Percentiles rank a stretch among this genome's conserved stretches.
These are phyloP conservation scores for Pyrenophora seminiperda DNA, from an alignment of 2,329 filamentous ascomycete genomes.

Conservation along the genomic window DNA sequence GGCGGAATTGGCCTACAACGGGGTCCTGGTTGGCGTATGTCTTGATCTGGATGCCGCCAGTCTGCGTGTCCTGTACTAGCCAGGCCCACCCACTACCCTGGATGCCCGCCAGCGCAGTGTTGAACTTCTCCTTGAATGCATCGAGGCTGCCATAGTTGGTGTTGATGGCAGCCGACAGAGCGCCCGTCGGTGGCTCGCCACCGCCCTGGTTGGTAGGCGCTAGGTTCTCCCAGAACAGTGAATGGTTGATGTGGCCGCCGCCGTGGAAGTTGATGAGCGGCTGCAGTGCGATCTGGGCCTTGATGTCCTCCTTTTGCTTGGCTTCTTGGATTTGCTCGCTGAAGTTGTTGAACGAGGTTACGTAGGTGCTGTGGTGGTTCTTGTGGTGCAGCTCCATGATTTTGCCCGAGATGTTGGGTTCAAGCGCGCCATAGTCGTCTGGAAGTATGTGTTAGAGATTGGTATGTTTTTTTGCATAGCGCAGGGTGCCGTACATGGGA, in stretches of 20 bases:
- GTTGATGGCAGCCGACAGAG: slow-evolving; percentile 63
- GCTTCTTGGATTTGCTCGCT: slow-evolving; percentile 71
- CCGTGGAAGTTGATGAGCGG: slow-evolving; percentile 70
- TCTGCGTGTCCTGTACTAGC: slow-evolving; percentile 67
- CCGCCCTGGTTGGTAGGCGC: slow-evolving; percentile 70
- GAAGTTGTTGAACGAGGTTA: slow-evolving; percentile 84
- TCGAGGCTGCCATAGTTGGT: slow-evolving; percentile 64
- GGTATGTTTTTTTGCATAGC: neutral
- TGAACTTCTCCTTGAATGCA: slow-evolving; percentile 66
- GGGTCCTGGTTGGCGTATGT: slow-evolving; percentile 89
- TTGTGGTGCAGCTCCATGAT: slow-evolving; percentile 97
- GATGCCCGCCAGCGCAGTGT: slow-evolving; percentile 66
- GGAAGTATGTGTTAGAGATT: slow-evolving; percentile 6
- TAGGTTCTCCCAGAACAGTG: slow-evolving; percentile 72
- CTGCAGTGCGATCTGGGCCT: slow-evolving; percentile 60
- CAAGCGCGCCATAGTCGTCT: slow-evolving; percentile 98
- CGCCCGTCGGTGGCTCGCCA: slow-evolving; percentile 65
- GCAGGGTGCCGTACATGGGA: slow-evolving; percentile 65
- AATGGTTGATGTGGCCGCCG: slow-evolving; percentile 70
- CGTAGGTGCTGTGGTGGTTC: slow-evolving; percentile 94
- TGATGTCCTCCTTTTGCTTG: slow-evolving; percentile 58
- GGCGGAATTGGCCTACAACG: slow-evolving; percentile 79
- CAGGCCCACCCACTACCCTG: slow-evolving; percentile 70
- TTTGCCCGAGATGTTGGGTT: slow-evolving; percentile 79
- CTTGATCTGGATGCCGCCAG: slow-evolving; percentile 64